Base-by-base conservation (phyloP, 1,284 basidiomycete species). In the Sphagnurus paluster region DNA sequence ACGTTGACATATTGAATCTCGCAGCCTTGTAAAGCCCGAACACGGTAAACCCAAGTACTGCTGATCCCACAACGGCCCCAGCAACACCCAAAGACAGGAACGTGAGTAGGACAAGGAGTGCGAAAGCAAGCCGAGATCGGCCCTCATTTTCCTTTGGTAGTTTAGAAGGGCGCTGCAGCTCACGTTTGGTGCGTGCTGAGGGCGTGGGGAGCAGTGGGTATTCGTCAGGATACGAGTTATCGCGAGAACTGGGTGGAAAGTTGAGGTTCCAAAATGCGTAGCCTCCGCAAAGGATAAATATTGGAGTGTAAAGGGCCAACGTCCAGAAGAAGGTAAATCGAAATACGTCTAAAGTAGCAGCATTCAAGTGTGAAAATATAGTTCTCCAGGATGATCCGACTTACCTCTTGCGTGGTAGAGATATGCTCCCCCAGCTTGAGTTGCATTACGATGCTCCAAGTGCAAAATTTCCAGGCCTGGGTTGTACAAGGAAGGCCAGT, bases 261-360 rank as follows among this genome's bases (percentile, higher is more conserved):
- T 74, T 68, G 42, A 87, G 67, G 55, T 90, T 89, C 60, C 83
- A 66, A 63, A 86, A 86, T 2, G 89, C 89, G 55, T 86, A 83
- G 2, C 68, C 49, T 0, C 87, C 87, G 52, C 83, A 84, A 34
- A 86, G 44, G 34, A 87, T 59, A 62, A 88, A 92, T 36, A 84
- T 68, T 1, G 85, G 85, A 2, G 76, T 76, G 62, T 90, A 80
- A 56, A 93, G 82, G 43, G 89, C 72, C 23, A 93, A 65, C 1
- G 81, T 88, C 91, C 91, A 94, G 63, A 86, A 93, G 24, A 93
- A 71, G 7, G 89, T 93, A 68, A 90, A 93, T 21, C 73, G 74
- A 70, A 91, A 93, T 44, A 93, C 71, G 49, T 89, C 90, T 92
- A 26, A 19, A n/a, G 48, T 14, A 14, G 25, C 24, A 38, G 23